Conservation (phyloP, 345 rosid genomes). For the Limnanthes douglasii region DNA sequence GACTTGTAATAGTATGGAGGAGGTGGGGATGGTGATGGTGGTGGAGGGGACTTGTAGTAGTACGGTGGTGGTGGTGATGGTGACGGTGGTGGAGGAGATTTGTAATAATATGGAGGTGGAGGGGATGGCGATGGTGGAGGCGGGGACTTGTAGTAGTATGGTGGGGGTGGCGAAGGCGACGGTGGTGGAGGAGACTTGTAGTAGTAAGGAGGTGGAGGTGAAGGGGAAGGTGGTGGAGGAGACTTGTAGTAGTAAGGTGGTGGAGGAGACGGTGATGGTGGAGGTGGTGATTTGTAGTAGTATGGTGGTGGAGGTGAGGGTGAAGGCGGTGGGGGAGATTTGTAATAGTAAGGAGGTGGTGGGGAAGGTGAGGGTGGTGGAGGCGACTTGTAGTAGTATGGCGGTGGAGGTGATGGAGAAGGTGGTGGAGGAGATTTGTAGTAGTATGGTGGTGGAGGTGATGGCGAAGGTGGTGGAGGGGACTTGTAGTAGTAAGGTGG, state of each 20-base stretch:
- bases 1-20: too few species aligned
- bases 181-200: too few species aligned
- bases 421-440: constrained; percentile 13
- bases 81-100: too few species aligned
- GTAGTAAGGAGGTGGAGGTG: too few species aligned
- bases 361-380: constrained; percentile 15
- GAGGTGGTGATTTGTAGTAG: constrained; percentile 13
- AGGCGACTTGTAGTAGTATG: constrained; percentile 8
- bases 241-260: constrained; percentile 14
- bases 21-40: too few species aligned
- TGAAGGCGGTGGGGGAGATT: too few species aligned
- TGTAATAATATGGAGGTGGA: constrained; percentile 9
- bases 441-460: constrained; percentile 8
- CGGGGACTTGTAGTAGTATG: too few species aligned
- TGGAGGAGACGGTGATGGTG: constrained; percentile 5
- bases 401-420: not conserved
- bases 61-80: constrained; percentile 22
- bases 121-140: too few species aligned
- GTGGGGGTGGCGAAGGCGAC: too few species aligned
- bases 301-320: constrained; percentile 18
- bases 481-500: too few species aligned
- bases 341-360: too few species aligned
- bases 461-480: constrained; percentile 7
- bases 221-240: constrained; percentile 12
- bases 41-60: constrained; percentile 7